A percentile compares a stretch with the other conserved stretches of the same genome.
phyloP scores from a whole-genome alignment of 495 filamentous ascomycete species.

The Corynascus novoguineensis region DNA sequence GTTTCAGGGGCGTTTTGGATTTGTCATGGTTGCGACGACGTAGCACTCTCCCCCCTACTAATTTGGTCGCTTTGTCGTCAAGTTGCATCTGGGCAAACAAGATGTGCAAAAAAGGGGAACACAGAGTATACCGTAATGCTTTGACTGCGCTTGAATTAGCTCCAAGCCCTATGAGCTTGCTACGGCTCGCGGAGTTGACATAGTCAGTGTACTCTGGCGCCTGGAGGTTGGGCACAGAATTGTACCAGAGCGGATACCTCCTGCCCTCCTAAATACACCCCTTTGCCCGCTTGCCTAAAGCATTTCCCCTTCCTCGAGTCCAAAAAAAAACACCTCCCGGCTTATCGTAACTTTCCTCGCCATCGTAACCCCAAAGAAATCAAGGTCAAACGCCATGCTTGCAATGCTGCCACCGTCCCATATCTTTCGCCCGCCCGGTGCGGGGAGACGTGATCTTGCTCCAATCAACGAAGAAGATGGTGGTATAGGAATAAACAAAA shows the following conservation, averaged over 20 bases:
- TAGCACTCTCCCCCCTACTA: background rate
- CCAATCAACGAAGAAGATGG: background rate
- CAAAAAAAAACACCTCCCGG: background rate
- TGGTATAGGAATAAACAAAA: slow-evolving; percentile 9
- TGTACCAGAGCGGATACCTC: background rate
- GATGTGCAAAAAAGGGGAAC: background rate
- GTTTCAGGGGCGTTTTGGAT: slow-evolving; percentile 1
- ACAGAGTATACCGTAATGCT: background rate
- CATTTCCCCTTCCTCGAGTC: background rate
- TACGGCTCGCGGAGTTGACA: background rate
- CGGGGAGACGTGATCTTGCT: background rate
- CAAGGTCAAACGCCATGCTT: slow-evolving; percentile 17
- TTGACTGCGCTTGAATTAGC: background rate
- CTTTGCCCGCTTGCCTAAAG: background rate
- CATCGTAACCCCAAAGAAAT: background rate
- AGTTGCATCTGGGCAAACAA: background rate
- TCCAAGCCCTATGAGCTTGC: background rate
- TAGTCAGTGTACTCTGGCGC: background rate
- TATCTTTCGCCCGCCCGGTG: no score
- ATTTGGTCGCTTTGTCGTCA: no score
- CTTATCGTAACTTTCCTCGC: background rate
- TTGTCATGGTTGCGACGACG: background rate
- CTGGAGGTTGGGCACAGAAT: background rate
- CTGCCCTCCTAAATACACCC: background rate
- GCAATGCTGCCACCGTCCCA: background rate